Evolutionary conservation across 305 asterid genomes (phyloP), one percentile per base, ranked within the genome.

Genomic region (Ilex paraguariensis): DNA sequence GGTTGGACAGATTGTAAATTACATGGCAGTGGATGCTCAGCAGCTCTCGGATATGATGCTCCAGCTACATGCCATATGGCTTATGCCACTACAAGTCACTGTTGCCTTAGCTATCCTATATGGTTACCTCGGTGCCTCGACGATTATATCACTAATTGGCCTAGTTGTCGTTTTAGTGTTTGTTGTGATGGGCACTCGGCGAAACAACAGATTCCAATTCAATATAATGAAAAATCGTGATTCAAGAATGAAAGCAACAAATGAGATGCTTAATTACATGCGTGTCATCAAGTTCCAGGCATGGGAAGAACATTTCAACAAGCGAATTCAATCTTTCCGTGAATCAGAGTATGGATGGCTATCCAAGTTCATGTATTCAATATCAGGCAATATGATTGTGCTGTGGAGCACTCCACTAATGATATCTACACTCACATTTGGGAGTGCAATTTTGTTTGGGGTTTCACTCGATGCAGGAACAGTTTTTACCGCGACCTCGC

Each of bases 1-100:
- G 1, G 85, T 92, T 2, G 98, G 98, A 3, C 98, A 89, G 69
- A 92, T 89, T 45, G 98, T 92, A 16, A 89, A 92, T 66, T 92
- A 92, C 76, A 92, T 92, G 96, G 96, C 96, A 0, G 97, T 92
- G 13, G 98, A 92, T 67, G 96, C 97, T 17, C 98, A 92, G 66
- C 98, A 92, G 79, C 82, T 92, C 0, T 82, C 97, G 0, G 97
- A 92, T 67, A 92, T 92, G 98, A 87, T 92, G 93, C 72, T 92
- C 40, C 98, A 92, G 77, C 77, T 92, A 5, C 96, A 92, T 49
- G 74, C 71, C 69, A 54, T 92, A 46, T 92, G 98, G 98, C 69
- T 87, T 5, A 89, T 84, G 97, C 98, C 97, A 0, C 14, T 89
- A 69, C 97, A 92, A 82, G 75, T 87, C 3, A 21, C 59, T 1